phyloP scores from a whole-genome alignment of 257 asterid genomes.

The Avicennia marina region DNA sequence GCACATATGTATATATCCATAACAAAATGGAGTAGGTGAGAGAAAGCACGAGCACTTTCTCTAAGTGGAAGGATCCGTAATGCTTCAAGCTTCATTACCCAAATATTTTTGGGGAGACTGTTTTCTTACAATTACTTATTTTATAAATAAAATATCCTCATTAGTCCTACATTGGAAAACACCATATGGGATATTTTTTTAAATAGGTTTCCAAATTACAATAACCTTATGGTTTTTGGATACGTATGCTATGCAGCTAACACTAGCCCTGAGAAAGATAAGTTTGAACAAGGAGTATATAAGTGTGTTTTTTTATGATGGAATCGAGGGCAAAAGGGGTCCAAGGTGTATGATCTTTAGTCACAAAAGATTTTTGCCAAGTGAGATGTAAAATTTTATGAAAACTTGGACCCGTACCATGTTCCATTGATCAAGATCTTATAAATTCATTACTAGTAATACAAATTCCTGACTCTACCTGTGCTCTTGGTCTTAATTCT shows the following conservation, averaged over 20 bases:
- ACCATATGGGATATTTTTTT: not conserved
- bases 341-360: too few species aligned
- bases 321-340: too few species aligned
- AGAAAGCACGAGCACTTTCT: not conserved
- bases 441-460: too few species aligned
- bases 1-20: too few species aligned
- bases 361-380: too few species aligned
- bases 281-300: too few species aligned
- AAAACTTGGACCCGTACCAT: too few species aligned
- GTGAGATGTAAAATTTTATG: too few species aligned
- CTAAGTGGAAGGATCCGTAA: not conserved
- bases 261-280: not conserved
- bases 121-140: not conserved
- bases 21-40: not conserved
- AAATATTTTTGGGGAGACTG: not conserved
- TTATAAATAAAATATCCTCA: not conserved
- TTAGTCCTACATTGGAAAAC: not conserved
- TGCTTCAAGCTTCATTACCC: not conserved
- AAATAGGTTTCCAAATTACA: not conserved
- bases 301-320: too few species aligned
- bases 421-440: too few species aligned
- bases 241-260: not conserved
- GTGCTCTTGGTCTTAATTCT: too few species aligned
- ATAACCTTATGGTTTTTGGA: not conserved
- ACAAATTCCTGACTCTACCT: too few species aligned